Base-by-base conservation (phyloP, 225 moss, liverwort and hornwort species). In the Physcomitrellopsis africana region DNA sequence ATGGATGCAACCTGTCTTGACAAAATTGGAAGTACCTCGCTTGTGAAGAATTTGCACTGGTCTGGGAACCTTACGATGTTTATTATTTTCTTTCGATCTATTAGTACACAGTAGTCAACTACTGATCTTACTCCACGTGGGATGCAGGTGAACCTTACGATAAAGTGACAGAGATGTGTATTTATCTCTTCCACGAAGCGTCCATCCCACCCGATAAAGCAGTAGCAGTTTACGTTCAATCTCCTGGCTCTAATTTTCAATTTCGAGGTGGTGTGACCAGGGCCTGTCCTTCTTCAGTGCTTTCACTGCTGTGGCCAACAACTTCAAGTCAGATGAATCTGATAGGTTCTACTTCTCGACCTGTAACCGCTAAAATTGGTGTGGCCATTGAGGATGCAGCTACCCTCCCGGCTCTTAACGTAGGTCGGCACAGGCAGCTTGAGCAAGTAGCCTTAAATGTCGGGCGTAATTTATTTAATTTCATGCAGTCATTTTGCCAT, bases 201-300 rank as follows among this genome's bases (percentile, higher is more conserved):
- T 92, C 92, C 26, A 72, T 92, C 72, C 90, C 92, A 57, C 65
- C 86, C 20, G 88, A 88, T 44, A 92, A 92, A 72, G 88, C 92
- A 3, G 86, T 92, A 51, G 88, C 88, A 54, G 86, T 90, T 3
- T 92, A 88, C 45, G 86, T 92, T 17, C 92, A 92, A 75, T 82
- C 90, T 53, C 88, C 90, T 51, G 88, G 90, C 14, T 92, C 90
- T 45, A 60, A 82, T 15, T 92, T 90, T 73, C 86, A 92, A 70
- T 92, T 81, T 75, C 82, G 92, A 72, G 92, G 92, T 58, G 90
- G 86, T 27, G 92, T 92, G n/a, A 86, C 90, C 70, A 82, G 73
- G 20, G 74, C 83, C 24, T 92, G 92, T 71, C 92, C 88, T 11
- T 92, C 92, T 48, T 90, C 92, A 8, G 92, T 92, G 45, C 70